Evolutionary conservation across 768 basidiomycete species (phyloP), one percentile per base, ranked within the genome.

Genomic region (Calvatia gigantea): DNA sequence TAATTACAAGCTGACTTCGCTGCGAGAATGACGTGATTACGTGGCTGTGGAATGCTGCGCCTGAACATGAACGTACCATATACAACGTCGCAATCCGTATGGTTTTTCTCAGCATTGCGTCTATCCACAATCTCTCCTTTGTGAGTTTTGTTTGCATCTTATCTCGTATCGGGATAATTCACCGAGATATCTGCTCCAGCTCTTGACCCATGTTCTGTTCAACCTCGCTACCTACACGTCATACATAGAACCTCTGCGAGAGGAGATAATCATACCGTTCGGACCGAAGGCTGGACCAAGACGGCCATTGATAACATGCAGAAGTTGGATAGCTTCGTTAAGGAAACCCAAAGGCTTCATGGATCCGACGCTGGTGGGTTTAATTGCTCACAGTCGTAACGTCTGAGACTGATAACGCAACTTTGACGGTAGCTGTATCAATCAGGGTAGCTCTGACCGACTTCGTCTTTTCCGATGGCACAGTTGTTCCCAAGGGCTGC

Each of bases 291-390:
- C 1, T 75, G 70, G 72, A 71, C 69, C 33, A 69, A 67, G 49
- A 31, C 25, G 60, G 56, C 71, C 53, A 45, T 74, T 27, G 70
- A 70, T 7, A 66, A 69, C 45, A 73, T 81, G 74, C 63, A 58
- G 47, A 73, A 70, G 58, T 44, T 78, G 2, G 81, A 82, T 56
- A 81, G 80, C 58, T 80, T 82, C 61, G 46, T 83, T n/a, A 75
- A 73, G 47, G 80, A 81, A 61, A 66, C 71, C 6, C 70, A 75
- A 59, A 67, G 78, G 14, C 51, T 74, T 15, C 64, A 64, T 45
- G 72, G 70, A 2, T 57, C 75, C 35, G 60, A 61, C 15, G 61
- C 58, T 4, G 52, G 60, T 11, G 57, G 56, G n/a, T n/a, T 38
- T 39, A 9, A 7, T 15, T 7, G 19, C 23, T 9, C 33, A 58